phyloP scores from a whole-genome alignment of 495 filamentous ascomycete species.

The Lophium mytilinum region DNA sequence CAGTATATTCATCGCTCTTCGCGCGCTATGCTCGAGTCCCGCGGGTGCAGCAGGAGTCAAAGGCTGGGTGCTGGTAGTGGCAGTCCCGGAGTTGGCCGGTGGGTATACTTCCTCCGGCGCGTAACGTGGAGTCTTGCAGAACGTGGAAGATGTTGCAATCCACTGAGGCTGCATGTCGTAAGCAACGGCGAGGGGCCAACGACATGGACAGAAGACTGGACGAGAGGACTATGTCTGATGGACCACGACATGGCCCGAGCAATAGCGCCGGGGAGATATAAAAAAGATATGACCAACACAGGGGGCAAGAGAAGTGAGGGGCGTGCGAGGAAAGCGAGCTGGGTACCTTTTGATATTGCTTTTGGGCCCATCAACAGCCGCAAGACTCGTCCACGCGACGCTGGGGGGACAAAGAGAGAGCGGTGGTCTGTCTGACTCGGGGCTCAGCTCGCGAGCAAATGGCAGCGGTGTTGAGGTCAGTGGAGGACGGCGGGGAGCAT shows the following conservation, averaged over 20 bases:
- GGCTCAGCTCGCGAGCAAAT: constrained; percentile 1
- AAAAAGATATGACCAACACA: background rate
- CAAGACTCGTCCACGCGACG: background rate
- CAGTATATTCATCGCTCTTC: constrained; percentile 26
- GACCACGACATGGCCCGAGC: background rate
- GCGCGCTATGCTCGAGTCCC: constrained; percentile 19
- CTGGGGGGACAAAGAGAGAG: too few species aligned
- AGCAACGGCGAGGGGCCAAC: constrained; percentile 1
- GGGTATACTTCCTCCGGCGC: background rate
- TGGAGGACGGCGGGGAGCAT: constrained; percentile 14
- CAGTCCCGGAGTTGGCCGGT: constrained; percentile 11
- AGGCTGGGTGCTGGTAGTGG: constrained; percentile 14
- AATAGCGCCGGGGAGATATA: background rate
- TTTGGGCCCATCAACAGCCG: background rate
- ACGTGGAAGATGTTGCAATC: constrained; percentile 4
- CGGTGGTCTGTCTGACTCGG: too few species aligned
- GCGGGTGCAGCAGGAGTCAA: constrained; percentile 25
- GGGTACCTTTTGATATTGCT: constrained; percentile 2
- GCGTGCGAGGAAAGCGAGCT: background rate
- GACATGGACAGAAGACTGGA: background rate
- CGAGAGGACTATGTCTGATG: background rate
- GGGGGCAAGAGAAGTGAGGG: background rate
- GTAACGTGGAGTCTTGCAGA: too few species aligned
- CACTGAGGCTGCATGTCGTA: constrained; percentile 21
- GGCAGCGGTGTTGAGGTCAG: constrained; percentile 3